phyloP scores from a whole-genome alignment of 768 basidiomycete species.

The Leccinum uliginosum region DNA sequence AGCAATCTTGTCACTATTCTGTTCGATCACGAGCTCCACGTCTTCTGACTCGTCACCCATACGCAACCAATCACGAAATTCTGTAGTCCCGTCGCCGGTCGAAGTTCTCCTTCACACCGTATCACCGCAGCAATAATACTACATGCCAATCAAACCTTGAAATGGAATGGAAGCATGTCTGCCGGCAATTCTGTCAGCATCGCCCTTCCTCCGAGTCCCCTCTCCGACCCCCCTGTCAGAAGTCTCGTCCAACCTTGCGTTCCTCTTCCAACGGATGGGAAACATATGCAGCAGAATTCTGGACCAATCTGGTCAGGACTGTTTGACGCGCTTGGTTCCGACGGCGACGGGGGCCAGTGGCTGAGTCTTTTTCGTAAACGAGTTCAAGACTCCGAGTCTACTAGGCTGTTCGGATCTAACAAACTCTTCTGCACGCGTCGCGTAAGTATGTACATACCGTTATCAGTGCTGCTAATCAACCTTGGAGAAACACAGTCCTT shows the following conservation, averaged over 20 bases:
- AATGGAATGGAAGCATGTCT: slow-evolving; percentile 21
- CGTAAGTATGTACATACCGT: slow-evolving; percentile 2
- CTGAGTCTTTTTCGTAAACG: neutral
- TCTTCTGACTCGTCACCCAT: slow-evolving; percentile 1
- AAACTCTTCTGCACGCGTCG: neutral
- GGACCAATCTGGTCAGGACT: neutral
- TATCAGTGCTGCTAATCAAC: slow-evolving; percentile 10
- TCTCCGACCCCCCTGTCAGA: neutral
- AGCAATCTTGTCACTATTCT: neutral
- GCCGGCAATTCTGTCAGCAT: slow-evolving; percentile 7
- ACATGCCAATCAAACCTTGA: slow-evolving; percentile 22
- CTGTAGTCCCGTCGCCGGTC: neutral
- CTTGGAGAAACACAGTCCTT: neutral
- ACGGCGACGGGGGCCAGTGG: neutral
- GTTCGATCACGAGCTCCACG: slow-evolving; percentile 7
- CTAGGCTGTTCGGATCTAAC: neutral
- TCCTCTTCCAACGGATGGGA: neutral
- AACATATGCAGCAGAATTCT: neutral
- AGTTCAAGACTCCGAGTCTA: neutral
- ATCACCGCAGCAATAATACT: slow-evolving; percentile 16
- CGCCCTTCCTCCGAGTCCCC: neutral
- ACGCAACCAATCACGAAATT: slow-evolving; percentile 10
- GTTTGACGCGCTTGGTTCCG: neutral
- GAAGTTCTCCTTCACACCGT: slow-evolving; percentile 9
- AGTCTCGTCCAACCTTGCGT: neutral